Conservation (phyloP, 176 grass and related monocot species). For the Bromus sterilis region DNA sequence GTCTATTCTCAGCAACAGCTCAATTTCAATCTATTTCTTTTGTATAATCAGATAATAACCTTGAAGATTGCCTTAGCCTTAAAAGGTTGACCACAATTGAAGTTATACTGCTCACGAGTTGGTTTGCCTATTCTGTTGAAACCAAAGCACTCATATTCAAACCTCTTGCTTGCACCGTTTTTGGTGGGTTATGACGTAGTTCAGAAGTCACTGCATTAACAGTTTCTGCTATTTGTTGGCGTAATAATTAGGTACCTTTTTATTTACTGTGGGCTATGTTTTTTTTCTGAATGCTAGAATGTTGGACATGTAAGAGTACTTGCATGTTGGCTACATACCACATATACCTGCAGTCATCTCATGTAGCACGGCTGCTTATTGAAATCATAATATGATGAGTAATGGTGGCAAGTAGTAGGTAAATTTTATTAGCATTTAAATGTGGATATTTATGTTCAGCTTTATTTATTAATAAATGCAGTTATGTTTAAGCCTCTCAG, state of each 20-base stretch:
- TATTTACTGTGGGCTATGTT: not conserved
- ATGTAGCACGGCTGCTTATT: not conserved
- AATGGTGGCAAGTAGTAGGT: not conserved
- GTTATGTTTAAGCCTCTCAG: not conserved
- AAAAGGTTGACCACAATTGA: not conserved
- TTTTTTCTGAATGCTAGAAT: not conserved
- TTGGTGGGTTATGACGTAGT: not conserved
- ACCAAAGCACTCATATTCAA: not conserved
- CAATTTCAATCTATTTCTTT: constrained; percentile 1
- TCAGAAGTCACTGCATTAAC: not conserved
- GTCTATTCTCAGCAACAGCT: not conserved
- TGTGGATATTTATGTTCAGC: not conserved
- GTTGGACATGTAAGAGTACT: not conserved
- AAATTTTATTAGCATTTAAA: not conserved
- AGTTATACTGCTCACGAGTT: not conserved
- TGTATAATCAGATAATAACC: not conserved
- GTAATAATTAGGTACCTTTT: not conserved
- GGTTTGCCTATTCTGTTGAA: not conserved
- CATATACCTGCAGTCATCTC: constrained; percentile 1
- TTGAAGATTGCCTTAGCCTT: not conserved
- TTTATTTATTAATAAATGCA: constrained; percentile 8
- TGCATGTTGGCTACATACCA: not conserved
- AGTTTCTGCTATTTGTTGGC: not conserved
- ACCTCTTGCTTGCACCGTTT: not conserved
- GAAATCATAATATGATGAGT: not conserved